Evolutionary conservation across 805 yeast species (phyloP), one percentile per base, ranked within the genome.

Genomic region (Metschnikowia arizonensis): DNA sequence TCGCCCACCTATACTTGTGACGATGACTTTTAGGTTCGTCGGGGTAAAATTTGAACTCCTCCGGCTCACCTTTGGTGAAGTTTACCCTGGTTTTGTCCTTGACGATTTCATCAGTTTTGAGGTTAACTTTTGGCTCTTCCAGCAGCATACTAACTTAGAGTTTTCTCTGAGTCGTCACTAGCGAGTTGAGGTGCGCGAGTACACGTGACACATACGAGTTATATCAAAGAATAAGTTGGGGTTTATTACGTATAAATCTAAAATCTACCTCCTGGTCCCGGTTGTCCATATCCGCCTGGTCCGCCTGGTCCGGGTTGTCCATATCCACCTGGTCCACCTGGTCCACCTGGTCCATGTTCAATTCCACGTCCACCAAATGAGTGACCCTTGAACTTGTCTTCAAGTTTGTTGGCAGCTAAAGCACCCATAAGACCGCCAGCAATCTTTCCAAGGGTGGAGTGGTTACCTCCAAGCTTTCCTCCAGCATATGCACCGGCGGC

Each of bases 1-100:
- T 67, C 1, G 81, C 72, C 72, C 89, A 89, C 47, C 79, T 72
- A 50, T 77, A 77, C 58, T 81, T 82, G 60, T 87, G 90, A 21
- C 79, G 66, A 42, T 78, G 76, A 32, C 82, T 78, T 7, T 85
- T 81, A 19, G 98, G 98, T 44, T 82, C 81, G 53, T 93, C 99
- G 0, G 98, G 98, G 57, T 85, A 88, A 58, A 79, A 84, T 59
- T 81, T 82, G 61, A 71, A 76, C 15, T 78, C 69, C 3, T 80
- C 80, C 0, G 66, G 58, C 3, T 66, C 64, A 18, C 83, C 85
- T 42, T 74, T 62, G 9, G 83, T 73, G 58, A 83, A 85, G 51
- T 78, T 74, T 2, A 81, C 80, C 45, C 72, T 65, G 3, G 55
- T 55, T 42, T 68, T 72, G 33, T 73, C 72, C 10, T 48, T 65